These are phyloP conservation scores for Nannizziopsis arthrosporioides DNA, from an alignment of 2,329 filamentous ascomycete genomes.

Conservation along the genomic window DNA sequence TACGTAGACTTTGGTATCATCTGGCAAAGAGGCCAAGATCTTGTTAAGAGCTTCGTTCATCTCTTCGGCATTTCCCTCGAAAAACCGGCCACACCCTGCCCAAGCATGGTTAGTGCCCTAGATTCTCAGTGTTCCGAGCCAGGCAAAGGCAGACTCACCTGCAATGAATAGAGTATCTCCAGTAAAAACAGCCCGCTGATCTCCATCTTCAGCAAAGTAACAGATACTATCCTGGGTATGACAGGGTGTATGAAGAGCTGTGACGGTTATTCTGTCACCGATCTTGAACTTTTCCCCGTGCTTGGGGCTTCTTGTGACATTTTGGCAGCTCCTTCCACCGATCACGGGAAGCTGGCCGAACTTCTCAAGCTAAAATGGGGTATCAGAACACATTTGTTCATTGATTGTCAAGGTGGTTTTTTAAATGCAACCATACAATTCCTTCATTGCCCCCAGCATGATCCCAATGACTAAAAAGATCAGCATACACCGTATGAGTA, in stretches of 20 bases:
- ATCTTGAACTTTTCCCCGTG: conserved; percentile 71
- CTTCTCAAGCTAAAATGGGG: conserved; percentile 40
- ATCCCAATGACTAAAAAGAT: conserved; percentile 62
- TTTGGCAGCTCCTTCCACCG: conserved; percentile 74
- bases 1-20: conserved; percentile 86
- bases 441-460: conserved; percentile 86
- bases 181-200: conserved; percentile 70
- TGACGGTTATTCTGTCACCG: conserved; percentile 67
- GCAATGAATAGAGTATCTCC: conserved; percentile 94
- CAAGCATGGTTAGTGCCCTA: background rate
- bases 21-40: conserved; percentile 65
- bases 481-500: background rate
- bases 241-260: conserved; percentile 86
- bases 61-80: conserved; percentile 77
- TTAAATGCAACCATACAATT: conserved; percentile 45
- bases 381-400: background rate
- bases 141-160: conserved; percentile 44
- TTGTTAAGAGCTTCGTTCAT: conserved; percentile 92
- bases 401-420: background rate
- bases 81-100: conserved; percentile 83
- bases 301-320: conserved; percentile 63
- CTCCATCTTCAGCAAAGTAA: conserved; percentile 74
- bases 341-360: conserved; percentile 53
- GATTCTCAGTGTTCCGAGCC: background rate
- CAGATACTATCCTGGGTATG: conserved; percentile 99